Evolutionary conservation across 495 filamentous ascomycete species (phyloP).

Genomic region (Penicillium tannophilum): DNA sequence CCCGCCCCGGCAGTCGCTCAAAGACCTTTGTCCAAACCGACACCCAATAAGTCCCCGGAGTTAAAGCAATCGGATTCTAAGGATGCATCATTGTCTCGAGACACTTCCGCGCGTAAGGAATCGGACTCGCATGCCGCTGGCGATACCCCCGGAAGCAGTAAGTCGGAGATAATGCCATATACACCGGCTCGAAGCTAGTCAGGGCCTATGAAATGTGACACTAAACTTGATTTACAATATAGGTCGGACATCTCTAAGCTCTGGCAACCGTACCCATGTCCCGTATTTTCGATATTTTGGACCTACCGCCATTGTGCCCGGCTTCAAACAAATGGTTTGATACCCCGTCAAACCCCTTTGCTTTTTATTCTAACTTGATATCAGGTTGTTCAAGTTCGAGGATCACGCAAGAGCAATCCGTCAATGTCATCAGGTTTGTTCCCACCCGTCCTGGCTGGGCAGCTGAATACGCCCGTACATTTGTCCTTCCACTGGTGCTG

Average conservation of each 20-base stretch:
- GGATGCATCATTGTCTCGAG: slow-evolving; percentile 22
- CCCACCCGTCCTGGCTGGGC: not conserved
- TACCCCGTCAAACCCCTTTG: not conserved
- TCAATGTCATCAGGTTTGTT: slow-evolving; percentile 51
- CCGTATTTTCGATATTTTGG: slow-evolving; percentile 90
- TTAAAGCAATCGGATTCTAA: slow-evolving; percentile 22
- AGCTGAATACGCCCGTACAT: not conserved
- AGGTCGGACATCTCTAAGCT: slow-evolving; percentile 48
- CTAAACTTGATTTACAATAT: slow-evolving; percentile 16
- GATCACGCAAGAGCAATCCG: slow-evolving; percentile 49
- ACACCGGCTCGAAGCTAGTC: not conserved
- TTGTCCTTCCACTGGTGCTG: slow-evolving; percentile 9
- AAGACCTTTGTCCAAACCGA: slow-evolving; percentile 9
- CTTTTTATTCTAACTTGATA: slow-evolving; percentile 8
- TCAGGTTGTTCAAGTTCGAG: slow-evolving; percentile 65
- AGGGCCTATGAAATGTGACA: not conserved
- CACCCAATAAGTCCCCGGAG: slow-evolving; percentile 20
- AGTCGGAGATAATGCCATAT: slow-evolving; percentile 14
- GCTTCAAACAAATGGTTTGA: slow-evolving; percentile 85
- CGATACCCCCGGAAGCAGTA: slow-evolving; percentile 47
- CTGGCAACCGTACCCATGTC: slow-evolving; percentile 61
- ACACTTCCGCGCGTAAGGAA: slow-evolving; percentile 34
- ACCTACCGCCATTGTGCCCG: slow-evolving; percentile 84
- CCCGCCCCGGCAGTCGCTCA: slow-evolving; percentile 15
- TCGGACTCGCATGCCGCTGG: slow-evolving; percentile 29